These are phyloP conservation scores for Brettanomyces custersianus DNA, from an alignment of 805 yeast species.

Conservation along the genomic window DNA sequence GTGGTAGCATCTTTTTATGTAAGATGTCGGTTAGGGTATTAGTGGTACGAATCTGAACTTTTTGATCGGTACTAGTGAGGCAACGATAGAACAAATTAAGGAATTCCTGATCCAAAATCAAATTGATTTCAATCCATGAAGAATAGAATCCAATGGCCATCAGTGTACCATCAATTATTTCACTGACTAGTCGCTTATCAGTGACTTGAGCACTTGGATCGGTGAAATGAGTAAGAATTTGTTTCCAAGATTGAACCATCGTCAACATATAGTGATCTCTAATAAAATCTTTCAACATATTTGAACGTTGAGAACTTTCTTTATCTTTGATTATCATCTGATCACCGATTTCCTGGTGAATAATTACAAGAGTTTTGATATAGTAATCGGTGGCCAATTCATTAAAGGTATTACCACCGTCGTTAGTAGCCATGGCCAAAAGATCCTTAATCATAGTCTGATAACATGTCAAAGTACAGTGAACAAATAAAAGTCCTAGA, in stretches of 20 bases:
- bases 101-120: slow-evolving; percentile 56
- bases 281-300: slow-evolving; percentile 69
- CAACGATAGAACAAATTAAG: slow-evolving; percentile 50
- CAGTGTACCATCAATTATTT: slow-evolving; percentile 49
- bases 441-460: slow-evolving; percentile 42
- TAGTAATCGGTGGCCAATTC: slow-evolving; percentile 58
- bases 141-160: slow-evolving; percentile 76
- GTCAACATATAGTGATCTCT: slow-evolving; percentile 66
- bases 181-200: slow-evolving; percentile 19
- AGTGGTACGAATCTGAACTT: slow-evolving; percentile 50
- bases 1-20: slow-evolving; percentile 49
- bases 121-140: slow-evolving; percentile 83
- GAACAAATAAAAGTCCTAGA: slow-evolving; percentile 41
- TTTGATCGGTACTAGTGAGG: slow-evolving; percentile 26
- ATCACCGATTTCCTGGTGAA: slow-evolving; percentile 92
- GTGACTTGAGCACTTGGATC: background rate
- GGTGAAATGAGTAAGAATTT: slow-evolving; percentile 33
- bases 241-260: slow-evolving; percentile 61
- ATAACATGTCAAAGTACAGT: slow-evolving; percentile 41
- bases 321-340: slow-evolving; percentile 69
- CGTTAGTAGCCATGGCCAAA: slow-evolving; percentile 25
- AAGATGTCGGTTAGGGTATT: slow-evolving; percentile 43
- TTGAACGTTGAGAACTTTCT: slow-evolving; percentile 55
- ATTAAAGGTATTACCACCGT: slow-evolving; percentile 24
- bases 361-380: slow-evolving; percentile 58